phyloP scores from a whole-genome alignment of 2,329 filamentous ascomycete genomes.

The Aquanectria penicillioides region DNA sequence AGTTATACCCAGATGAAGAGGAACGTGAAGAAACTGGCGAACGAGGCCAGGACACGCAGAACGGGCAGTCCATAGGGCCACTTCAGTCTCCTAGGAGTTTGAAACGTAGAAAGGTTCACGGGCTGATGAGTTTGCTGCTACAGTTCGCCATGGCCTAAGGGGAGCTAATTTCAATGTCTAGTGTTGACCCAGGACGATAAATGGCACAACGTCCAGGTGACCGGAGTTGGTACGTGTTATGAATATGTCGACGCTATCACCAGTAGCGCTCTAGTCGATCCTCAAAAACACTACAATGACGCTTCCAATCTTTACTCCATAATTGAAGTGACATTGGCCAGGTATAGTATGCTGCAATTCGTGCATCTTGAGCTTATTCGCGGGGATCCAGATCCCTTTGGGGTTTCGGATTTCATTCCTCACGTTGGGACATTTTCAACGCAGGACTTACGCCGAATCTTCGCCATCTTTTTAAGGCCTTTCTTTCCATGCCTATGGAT shows the following conservation, averaged over 20 bases:
- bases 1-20: no score
- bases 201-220: slow-evolving; percentile 6
- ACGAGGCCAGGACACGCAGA: no score
- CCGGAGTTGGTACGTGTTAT: slow-evolving; percentile 22
- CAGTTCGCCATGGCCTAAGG: not conserved
- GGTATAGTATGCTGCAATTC: not conserved
- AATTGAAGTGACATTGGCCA: slow-evolving; percentile 15
- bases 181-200: slow-evolving; percentile 20
- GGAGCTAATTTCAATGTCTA: not conserved
- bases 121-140: slow-evolving; percentile 12
- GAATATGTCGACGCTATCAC: not conserved
- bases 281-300: slow-evolving; percentile 9
- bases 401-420: slow-evolving; percentile 26
- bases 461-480: slow-evolving; percentile 10
- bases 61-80: no score
- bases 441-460: not conserved
- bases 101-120: slow-evolving; percentile 22
- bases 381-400: slow-evolving; percentile 3
- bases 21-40: no score
- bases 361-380: slow-evolving; percentile 1
- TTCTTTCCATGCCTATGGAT: slow-evolving; percentile 18
- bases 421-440: slow-evolving; percentile 24
- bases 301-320: not conserved
- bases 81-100: no score
- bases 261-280: slow-evolving; percentile 5